Evolutionary conservation across 1,139 yeast species (phyloP), one percentile per base, ranked within the genome.

Genomic region (Pneumocystis jirovecii): DNA sequence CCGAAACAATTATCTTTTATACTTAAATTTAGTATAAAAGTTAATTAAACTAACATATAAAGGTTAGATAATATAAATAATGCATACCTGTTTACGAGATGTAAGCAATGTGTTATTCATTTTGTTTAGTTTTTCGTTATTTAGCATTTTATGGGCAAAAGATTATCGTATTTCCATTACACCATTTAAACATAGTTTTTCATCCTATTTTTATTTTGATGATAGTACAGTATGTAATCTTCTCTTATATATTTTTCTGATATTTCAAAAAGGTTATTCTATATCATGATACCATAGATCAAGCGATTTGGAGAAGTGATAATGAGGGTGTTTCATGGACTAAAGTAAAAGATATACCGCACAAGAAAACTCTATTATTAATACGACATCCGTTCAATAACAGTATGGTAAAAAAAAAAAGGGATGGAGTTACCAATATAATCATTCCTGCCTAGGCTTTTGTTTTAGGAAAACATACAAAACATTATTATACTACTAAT

Each of bases 311-410:
- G 57, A 70, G 81, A 10, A 85, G 91, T 0, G 75, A 73, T 19
- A 81, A 87, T 71, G 83, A 85, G 69, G 95, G 95, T 7, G 77
- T 73, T 25, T 72, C 77, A 0, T 87, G 88, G 86, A 69, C 74
- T 0, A 69, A 70, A 17, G 74, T 81, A 63, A 76, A 70, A n/a
- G 63, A 69, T 12, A 68, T 66, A 66, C 75, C 68, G n/a, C 70
- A 70, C 4, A 71, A 74, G 5, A 74, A 74, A n/a, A 70, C 71
- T 5, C 72, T 79, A 0, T 66, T 66, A 2, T 66, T 84, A 35
- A 72, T 77, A 61, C 74, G 81, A 61, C 87, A 83, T 71, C 80
- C 81, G 1, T 76, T 76, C 65, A 74, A 78, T 68, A 75, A 75
- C 40, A 74, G 78, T 0, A 73, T 60, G 61, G 61, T 60, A 60